Evolutionary conservation across 202 grass and related monocot species (phyloP), one percentile per base, ranked within the genome.

Genomic region (Panicum hallii): DNA sequence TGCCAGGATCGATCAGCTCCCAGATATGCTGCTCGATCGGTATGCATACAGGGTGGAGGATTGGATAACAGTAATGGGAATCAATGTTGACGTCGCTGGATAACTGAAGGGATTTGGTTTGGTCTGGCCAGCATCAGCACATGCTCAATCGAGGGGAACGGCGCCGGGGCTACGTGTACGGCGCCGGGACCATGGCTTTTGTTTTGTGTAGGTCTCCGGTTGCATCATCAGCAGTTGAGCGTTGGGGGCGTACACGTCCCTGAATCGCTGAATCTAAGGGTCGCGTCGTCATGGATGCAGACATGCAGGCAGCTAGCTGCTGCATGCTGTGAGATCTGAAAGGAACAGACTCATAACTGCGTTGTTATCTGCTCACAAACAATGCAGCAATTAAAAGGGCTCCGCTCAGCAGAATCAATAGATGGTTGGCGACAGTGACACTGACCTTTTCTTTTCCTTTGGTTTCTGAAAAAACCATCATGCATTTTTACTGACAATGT

Each of bases 31-130:
- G 50, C 32, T 32, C 32, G 32, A 32, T 32, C 32, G 32, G 32
- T 32, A 32, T 38, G 36, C 36, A 67, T 6, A 7, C 9, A 1
- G 53, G 53, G 32, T 63, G 44, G 28, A 14, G 2, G 28, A 79
- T 63, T 9, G 70, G 44, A 75, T 53, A 50, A n/a, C 5, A 4
- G 17, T 12, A 57, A 26, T 47, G 26, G 63, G 19, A 13, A 74
- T 79, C 22, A 58, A 52, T 84, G 75, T 49, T 68, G 81, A 67
- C 47, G 73, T 64, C 36, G 74, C 80, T 61, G 61, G 75, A 60
- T 58, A 64, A n/a, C 57, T 13, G 48, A 48, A 67, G 17, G 34
- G 60, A 20, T 40, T 7, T 55, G 14, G 28, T 54, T 3, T 34
- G 13, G 47, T 38, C 40, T 22, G 16, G 16, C 22, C 28, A 47